Evolutionary conservation across 805 yeast genomes (phyloP).

Genomic region (Candida ascalaphidarum): DNA sequence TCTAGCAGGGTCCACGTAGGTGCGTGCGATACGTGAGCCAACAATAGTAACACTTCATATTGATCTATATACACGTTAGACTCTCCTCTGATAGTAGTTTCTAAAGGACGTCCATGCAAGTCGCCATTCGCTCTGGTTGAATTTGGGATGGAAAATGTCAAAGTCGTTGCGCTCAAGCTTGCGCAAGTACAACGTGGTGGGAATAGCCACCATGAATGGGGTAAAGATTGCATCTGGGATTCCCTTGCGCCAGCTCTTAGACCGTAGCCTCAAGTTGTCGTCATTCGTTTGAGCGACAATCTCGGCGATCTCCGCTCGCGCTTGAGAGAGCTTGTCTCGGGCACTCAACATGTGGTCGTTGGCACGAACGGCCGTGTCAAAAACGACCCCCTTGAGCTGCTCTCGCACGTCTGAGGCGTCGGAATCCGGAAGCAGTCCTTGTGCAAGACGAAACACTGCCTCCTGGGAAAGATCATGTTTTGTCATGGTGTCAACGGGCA

Average conservation of each 20-base stretch:
- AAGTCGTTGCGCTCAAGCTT: slow-evolving; percentile 57
- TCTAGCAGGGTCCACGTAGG: too few relatives aligned
- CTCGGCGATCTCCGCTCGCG: slow-evolving; percentile 26
- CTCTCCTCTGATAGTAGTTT: slow-evolving; percentile 30
- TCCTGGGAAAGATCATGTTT: slow-evolving; percentile 55
- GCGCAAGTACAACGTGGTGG: slow-evolving; percentile 53
- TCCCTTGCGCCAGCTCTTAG: slow-evolving; percentile 32
- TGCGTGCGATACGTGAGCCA: too few relatives aligned
- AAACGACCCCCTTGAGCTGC: slow-evolving; percentile 49
- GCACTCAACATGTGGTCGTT: slow-evolving; percentile 76
- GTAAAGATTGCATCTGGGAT: slow-evolving; percentile 58
- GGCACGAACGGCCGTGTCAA: slow-evolving; percentile 63
- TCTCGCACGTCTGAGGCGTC: slow-evolving; percentile 18
- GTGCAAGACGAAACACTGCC: slow-evolving; percentile 38
- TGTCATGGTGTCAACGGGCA: slow-evolving; percentile 58
- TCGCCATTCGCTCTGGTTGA: slow-evolving; percentile 52
- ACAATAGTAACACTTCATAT: too few relatives aligned
- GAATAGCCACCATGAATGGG: slow-evolving; percentile 63
- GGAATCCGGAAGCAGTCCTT: slow-evolving; percentile 29
- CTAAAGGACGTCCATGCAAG: slow-evolving; percentile 53
- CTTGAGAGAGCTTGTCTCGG: slow-evolving; percentile 38
- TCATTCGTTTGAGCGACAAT: slow-evolving; percentile 17
- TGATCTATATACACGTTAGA: too few relatives aligned
- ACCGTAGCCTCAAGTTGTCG: slow-evolving; percentile 13
- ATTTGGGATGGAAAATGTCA: slow-evolving; percentile 40